Base-by-base conservation (phyloP, 2,329 filamentous ascomycete genomes). In the Ascochyta lentis region DNA sequence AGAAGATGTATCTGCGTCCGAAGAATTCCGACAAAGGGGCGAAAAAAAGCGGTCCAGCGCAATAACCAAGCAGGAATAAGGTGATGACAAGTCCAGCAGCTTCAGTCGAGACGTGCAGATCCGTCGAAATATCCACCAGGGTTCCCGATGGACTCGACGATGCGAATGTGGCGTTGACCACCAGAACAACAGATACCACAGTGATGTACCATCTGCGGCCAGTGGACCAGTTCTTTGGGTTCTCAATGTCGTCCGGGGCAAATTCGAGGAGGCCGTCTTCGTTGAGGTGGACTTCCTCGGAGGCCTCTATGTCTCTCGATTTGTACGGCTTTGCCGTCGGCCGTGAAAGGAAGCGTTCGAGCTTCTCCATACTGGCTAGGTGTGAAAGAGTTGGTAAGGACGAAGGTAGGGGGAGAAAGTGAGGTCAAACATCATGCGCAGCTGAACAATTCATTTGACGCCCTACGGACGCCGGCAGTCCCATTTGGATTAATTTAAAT, bases 21-120 rank as follows among this genome's bases (percentile, higher is more conserved):
- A 83, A 84, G 56, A 89, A 85, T 68, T 90, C 88, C 39, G 84
- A 88, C 3, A 89, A 68, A 0, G 88, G 88, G 0, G 86, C 87
- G 79, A 86, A 89, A 12, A 88, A 71, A 8, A 88, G 72, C 0
- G 85, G 85, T 0, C 86, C 86, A 2, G 82, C 79, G 19, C 87
- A 83, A 66, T 88, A 90, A 6, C 86, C 86, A 39, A 89, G 77
- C 7, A 89, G 77, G 60, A 85, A 89, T 16, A 86, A 79, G 0
- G 86, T 87, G 31, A 88, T 86, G 7, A 86, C 86, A 1, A 89
- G 73, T 2, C 77, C 78, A 0, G 80, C 80, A 2, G 49, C 54
- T 29, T 51, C 47, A 12, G 29, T 45, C 6, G 53, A 56, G 7
- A 56, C 53, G n/a, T 56, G 40, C 6, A 56, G 23, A 13, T 56